These are phyloP conservation scores for Ceratocystis alfenasii DNA, from an alignment of 2,329 filamentous ascomycete species.

Conservation along the genomic window DNA sequence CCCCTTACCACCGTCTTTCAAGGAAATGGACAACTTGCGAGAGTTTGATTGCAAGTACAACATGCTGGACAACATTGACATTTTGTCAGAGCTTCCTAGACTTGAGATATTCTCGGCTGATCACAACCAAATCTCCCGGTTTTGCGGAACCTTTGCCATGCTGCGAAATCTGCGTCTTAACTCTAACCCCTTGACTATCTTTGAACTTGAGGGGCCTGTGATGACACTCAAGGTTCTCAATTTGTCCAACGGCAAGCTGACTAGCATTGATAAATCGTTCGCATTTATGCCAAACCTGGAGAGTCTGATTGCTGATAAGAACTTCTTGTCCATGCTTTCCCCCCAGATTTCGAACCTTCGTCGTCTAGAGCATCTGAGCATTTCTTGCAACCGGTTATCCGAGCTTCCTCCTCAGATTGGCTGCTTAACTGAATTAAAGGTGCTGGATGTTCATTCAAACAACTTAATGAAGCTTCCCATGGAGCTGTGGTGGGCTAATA, in stretches of 20 bases:
- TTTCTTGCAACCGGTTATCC: conserved; percentile 80
- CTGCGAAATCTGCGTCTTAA: conserved; percentile 80
- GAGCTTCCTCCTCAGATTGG: conserved; percentile 80
- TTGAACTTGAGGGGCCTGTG: conserved; percentile 65
- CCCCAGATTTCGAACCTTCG: conserved; percentile 71
- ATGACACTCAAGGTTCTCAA: conserved; percentile 78
- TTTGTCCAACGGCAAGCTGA: conserved; percentile 79
- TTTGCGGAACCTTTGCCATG: conserved; percentile 75
- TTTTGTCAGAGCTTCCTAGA: conserved; percentile 70
- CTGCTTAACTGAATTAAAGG: conserved; percentile 68
- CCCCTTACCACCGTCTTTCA: conserved; percentile 60
- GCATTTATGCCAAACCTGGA: conserved; percentile 77
- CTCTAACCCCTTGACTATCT: conserved; percentile 89
- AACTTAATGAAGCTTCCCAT: conserved; percentile 79
- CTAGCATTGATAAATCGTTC: conserved; percentile 80
- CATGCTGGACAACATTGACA: conserved; percentile 73
- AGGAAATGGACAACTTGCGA: conserved; percentile 61
- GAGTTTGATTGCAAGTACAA: conserved; percentile 96
- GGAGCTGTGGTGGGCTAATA: conserved; percentile 92
- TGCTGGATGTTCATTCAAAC: conserved; percentile 83
- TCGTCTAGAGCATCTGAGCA: conserved; percentile 81
- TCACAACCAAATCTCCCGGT: conserved; percentile 84
- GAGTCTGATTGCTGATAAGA: conserved; percentile 81
- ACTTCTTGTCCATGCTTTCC: conserved; percentile 87
- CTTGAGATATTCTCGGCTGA: conserved; percentile 81